Evolutionary conservation across 176 grass and related monocot genomes (phyloP), one percentile per base, ranked within the genome.

Genomic region (Saccharum officinarum): DNA sequence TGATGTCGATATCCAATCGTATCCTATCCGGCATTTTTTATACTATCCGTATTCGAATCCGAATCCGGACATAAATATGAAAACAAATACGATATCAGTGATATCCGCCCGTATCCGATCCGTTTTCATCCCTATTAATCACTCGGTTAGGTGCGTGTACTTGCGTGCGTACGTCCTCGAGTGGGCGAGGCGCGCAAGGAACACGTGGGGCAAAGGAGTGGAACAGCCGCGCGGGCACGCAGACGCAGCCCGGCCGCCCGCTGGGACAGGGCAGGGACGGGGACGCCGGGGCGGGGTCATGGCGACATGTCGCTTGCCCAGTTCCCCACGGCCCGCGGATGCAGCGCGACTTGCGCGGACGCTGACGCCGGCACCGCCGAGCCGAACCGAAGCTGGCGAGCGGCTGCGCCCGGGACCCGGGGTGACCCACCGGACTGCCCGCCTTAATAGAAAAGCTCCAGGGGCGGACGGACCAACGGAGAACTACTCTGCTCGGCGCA

Each of bases 131-230:
- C n/a, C n/a, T n/a, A n/a, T n/a, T n/a, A n/a, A n/a, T n/a, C 77
- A 12, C 76, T 9, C 46, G 8, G 6, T 36, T 57, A 13, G 64
- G 30, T 3, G 34, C 20, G 40, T 49, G 23, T 67, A 20, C 28
- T 67, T 49, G 63, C 50, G 50, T 34, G 42, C 45, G 81, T 68
- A 25, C 87, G 76, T 38, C 8, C 63, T 31, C 41, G 61, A 16
- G 38, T 0, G n/a, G 10, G 8, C 38, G 30, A 38, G 30, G 31
- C 3, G 25, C 81, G 26, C 88, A 7, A 78, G 88, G 78, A 90
- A 78, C 83, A 90, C 88, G 88, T 82, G 88, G 42, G 83, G 83
- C 15, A 28, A 64, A 31, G 31, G 45, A 26, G 45, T 52, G 22
- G 66, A 54, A 8, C 75, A 22, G 31, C 45, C 72, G 72, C 22